Conservation (phyloP, 2,329 filamentous ascomycete species). For the Beauveria varroae region DNA sequence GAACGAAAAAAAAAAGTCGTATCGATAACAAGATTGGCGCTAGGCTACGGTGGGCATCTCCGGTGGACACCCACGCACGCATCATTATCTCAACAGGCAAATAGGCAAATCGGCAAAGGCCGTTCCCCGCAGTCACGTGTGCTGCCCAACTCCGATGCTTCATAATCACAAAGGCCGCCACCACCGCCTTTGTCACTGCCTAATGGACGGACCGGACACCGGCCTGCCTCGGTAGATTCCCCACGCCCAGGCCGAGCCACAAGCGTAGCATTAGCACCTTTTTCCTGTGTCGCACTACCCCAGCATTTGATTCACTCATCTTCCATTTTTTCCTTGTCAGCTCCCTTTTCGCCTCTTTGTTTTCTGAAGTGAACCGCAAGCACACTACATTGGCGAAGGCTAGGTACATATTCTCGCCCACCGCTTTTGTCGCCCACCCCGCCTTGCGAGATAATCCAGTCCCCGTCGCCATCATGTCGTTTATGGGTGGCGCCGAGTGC, state of each 20-base stretch:
- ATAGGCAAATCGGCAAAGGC: slow-evolving; percentile 8
- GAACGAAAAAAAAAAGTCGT: slow-evolving; percentile 23
- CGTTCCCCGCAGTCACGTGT: slow-evolving; percentile 29
- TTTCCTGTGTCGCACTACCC: neutral
- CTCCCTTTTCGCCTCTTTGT: neutral
- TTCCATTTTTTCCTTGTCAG: neutral
- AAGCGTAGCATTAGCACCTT: slow-evolving; percentile 8
- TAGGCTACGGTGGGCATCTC: neutral
- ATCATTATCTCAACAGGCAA: slow-evolving; percentile 3
- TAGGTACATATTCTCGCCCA: neutral
- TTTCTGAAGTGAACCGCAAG: neutral
- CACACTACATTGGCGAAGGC: neutral
- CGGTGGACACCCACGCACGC: neutral
- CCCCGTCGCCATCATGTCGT: slow-evolving; percentile 62
- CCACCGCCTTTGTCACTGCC: neutral
- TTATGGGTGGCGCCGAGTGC: slow-evolving; percentile 92
- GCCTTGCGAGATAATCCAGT: slow-evolving; percentile 6
- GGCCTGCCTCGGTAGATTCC: slow-evolving; percentile 17
- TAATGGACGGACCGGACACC: slow-evolving; percentile 8
- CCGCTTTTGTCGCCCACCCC: slow-evolving; percentile 10
- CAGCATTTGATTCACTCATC: slow-evolving; percentile 3
- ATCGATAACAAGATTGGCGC: slow-evolving; percentile 26
- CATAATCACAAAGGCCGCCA: neutral
- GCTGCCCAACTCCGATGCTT: slow-evolving; percentile 2
- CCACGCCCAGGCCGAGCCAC: slow-evolving; percentile 14